Base-by-base conservation (phyloP, 176 grass and related monocot genomes). In the Ensete glaucum region DNA sequence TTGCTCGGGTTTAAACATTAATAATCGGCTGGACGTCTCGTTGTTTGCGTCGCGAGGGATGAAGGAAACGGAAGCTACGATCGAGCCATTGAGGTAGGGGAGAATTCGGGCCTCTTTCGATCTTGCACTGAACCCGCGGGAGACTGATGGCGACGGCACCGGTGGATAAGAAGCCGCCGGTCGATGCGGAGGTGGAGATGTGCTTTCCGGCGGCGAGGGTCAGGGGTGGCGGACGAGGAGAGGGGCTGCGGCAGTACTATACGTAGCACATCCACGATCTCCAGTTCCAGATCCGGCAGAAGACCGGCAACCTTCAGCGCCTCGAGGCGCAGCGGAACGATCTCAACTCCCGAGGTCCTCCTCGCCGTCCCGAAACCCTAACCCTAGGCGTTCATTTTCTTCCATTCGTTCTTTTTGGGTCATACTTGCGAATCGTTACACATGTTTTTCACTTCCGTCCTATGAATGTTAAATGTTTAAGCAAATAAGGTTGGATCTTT, bases 311-410 rank as follows among this genome's bases (percentile, higher is more conserved):
- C 83, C 90, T 99, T 76, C 89, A 94, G 53, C 95, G 95, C 72
- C 95, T 99, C 52, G 88, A 99, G 82, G 95, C 90, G 56, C 90
- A 94, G 84, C 75, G 95, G 65, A 99, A 99, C 88, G 95, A 99
- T 79, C 95, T 94, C 84, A 99, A 94, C 88, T 94, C 90, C 57
- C 85, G 82, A 91, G 95, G 88, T 29, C 2, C 2, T 0, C 27
- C 27, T 3, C 27, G 27, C 27, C 27, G 27, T 99, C 51, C 75
- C 62, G 9, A 52, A 50, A n/a, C 48, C 48, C 3, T 12, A 64
- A 24, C 9, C 21, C 14, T 63, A 21, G 17, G 1, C 54, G 15
- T 73, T 27, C 21, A 11, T 60, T 52, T 60, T 60, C 54, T 1
- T 0, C 3, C 53, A 7, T 67, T 27, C 26, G 10, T 34, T 25